phyloP scores from a whole-genome alignment of 257 asterid species.

The Forsythia suspensa region DNA sequence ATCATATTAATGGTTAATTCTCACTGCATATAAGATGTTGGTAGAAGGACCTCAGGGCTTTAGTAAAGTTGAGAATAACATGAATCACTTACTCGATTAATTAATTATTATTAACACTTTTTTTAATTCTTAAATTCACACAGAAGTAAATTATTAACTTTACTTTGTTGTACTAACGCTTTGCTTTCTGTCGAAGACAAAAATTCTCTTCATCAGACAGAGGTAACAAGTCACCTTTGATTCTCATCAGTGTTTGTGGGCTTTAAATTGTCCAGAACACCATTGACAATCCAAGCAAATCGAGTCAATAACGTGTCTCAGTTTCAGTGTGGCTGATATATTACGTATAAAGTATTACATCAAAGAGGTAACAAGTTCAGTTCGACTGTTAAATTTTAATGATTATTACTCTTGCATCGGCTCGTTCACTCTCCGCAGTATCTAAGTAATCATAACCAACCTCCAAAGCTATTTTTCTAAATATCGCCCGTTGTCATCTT shows the following conservation, averaged over 20 bases:
- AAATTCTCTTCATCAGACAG: background rate
- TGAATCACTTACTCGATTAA: too few relatives aligned
- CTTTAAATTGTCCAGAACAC: conserved; percentile 21
- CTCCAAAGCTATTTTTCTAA: background rate
- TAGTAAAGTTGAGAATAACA: too few relatives aligned
- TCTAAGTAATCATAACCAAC: background rate
- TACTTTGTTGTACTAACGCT: background rate
- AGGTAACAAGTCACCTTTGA: conserved; percentile 39
- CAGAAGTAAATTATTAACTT: conserved; percentile 26
- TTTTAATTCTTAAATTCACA: conserved; percentile 31
- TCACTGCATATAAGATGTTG: too few relatives aligned
- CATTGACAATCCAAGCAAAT: conserved; percentile 10
- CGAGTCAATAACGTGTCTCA: background rate
- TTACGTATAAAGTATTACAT: background rate
- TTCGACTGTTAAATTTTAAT: background rate
- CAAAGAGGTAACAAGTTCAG: background rate
- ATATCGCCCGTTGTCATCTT: background rate
- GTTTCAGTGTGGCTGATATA: background rate
- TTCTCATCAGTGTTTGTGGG: conserved; percentile 25
- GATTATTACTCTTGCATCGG: too few relatives aligned
- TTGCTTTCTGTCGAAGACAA: background rate
- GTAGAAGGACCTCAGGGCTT: too few relatives aligned
- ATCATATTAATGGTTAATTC: too few relatives aligned
- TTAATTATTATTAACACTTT: too few relatives aligned
- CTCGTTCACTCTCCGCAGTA: too few relatives aligned